Evolutionary conservation across 2,329 filamentous ascomycete species (phyloP).

Genomic region (Monosporascus cannonballus): DNA sequence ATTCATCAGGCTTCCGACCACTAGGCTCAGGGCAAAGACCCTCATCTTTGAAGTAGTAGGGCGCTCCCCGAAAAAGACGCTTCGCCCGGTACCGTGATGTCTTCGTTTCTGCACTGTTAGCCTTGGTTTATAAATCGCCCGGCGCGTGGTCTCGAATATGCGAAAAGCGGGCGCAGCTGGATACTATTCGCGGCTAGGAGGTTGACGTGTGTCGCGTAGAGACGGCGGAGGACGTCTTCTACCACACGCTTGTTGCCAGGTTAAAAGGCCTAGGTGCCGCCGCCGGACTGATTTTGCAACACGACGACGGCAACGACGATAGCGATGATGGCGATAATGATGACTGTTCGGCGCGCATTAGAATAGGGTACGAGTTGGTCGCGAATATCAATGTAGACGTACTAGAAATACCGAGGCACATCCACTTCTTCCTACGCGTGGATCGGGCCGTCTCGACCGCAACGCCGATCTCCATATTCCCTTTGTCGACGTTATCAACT

Average conservation of each 20-base stretch:
- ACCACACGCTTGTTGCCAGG: not conserved
- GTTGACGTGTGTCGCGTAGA: too few relatives aligned
- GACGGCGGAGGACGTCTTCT: not conserved
- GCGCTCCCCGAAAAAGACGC: not conserved
- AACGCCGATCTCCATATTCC: conserved; percentile 74
- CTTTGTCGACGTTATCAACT: conserved; percentile 75
- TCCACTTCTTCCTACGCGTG: conserved; percentile 94
- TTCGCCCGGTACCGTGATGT: too few relatives aligned
- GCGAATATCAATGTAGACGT: conserved; percentile 22
- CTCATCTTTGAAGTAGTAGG: not conserved
- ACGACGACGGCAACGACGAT: conserved; percentile 36
- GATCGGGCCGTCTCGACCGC: conserved; percentile 76
- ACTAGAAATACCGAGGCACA: conserved; percentile 73
- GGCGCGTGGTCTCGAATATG: too few relatives aligned
- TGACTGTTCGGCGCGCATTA: conserved; percentile 34
- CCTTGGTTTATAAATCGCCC: too few relatives aligned
- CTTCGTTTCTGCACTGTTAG: too few relatives aligned
- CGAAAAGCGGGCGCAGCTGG: too few relatives aligned
- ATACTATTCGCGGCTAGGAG: too few relatives aligned
- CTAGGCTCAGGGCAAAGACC: not conserved
- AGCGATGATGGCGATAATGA: conserved; percentile 46
- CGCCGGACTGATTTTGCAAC: not conserved
- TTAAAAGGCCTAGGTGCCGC: not conserved
- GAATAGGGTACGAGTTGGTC: not conserved
- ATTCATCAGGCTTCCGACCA: not conserved